These are phyloP conservation scores for Salix koriyanagi DNA, from an alignment of 345 rosid species.

Conservation along the genomic window DNA sequence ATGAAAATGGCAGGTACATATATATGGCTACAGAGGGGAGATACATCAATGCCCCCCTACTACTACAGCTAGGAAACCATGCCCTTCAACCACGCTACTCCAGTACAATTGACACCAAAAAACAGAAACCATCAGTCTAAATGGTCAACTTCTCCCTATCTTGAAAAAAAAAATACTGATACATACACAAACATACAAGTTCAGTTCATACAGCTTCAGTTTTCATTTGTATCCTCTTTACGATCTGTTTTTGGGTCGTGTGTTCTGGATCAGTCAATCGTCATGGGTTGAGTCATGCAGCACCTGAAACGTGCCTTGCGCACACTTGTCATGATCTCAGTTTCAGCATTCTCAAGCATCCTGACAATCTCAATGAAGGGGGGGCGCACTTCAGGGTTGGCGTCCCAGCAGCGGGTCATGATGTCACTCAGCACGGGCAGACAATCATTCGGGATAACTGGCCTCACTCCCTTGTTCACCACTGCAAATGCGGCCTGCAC, in stretches of 20 bases:
- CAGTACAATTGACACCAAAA: not conserved
- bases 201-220: not conserved
- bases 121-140: not conserved
- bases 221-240: not conserved
- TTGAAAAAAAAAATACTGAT: not conserved
- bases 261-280: conserved; percentile 17
- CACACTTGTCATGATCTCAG: conserved; percentile 26
- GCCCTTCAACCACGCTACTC: not conserved
- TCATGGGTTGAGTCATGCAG: conserved; percentile 29
- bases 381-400: conserved; percentile 28
- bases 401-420: conserved; percentile 33
- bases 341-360: conserved; percentile 28
- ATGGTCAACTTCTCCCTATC: not conserved
- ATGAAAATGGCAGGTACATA: not conserved
- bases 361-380: conserved; percentile 19
- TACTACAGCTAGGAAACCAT: not conserved
- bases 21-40: conserved; percentile 9
- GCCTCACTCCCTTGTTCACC: conserved; percentile 28
- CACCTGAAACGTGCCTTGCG: conserved; percentile 35
- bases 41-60: not conserved
- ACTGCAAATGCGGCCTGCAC: conserved; percentile 36
- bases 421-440: conserved; percentile 24
- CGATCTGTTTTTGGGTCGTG: not conserved
- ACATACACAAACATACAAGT: not conserved
- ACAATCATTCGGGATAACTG: conserved; percentile 25